Conservation (phyloP, 148 eudicot species). For the Fagopyrum homotropicum region DNA sequence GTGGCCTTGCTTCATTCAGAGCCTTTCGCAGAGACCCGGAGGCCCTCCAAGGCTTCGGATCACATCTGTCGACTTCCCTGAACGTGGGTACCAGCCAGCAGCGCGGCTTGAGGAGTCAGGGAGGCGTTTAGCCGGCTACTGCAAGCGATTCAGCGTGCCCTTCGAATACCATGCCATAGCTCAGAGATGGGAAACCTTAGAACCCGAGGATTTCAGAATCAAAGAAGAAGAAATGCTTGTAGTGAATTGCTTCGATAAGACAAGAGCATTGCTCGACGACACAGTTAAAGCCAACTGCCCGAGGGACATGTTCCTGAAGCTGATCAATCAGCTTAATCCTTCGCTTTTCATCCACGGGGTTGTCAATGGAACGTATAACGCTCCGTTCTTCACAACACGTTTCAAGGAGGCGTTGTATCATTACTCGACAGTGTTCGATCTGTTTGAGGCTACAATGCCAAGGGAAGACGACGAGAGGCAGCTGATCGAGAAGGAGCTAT, state of each 20-base stretch:
- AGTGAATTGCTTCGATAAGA: slow-evolving; percentile 33
- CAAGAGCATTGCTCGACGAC: slow-evolving; percentile 32
- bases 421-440: slow-evolving; percentile 12
- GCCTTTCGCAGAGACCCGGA: slow-evolving; percentile 29
- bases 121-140: slow-evolving; percentile 33
- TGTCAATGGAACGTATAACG: slow-evolving; percentile 14
- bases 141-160: slow-evolving; percentile 35
- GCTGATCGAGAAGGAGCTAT: slow-evolving; percentile 12
- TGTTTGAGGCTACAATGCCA: slow-evolving; percentile 18
- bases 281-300: slow-evolving; percentile 21
- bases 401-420: slow-evolving; percentile 18
- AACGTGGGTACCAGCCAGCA: slow-evolving; percentile 28
- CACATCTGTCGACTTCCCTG: slow-evolving; percentile 40
- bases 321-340: slow-evolving; percentile 17
- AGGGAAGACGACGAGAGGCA: slow-evolving; percentile 14
- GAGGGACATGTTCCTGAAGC: slow-evolving; percentile 19
- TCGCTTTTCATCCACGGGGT: slow-evolving; percentile 19
- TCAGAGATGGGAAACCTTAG: slow-evolving; percentile 34
- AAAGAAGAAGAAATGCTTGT: slow-evolving; percentile 35
- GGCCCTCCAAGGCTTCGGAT: slow-evolving; percentile 47
- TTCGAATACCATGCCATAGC: slow-evolving; percentile 37
- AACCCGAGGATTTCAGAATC: slow-evolving; percentile 29
- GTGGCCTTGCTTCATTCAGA: slow-evolving; percentile 47
- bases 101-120: slow-evolving; percentile 39
- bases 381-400: slow-evolving; percentile 16